These are phyloP conservation scores for Rhizopus microsporus DNA, from an alignment of 371 early-diverging fungal species.

Conservation along the genomic window DNA sequence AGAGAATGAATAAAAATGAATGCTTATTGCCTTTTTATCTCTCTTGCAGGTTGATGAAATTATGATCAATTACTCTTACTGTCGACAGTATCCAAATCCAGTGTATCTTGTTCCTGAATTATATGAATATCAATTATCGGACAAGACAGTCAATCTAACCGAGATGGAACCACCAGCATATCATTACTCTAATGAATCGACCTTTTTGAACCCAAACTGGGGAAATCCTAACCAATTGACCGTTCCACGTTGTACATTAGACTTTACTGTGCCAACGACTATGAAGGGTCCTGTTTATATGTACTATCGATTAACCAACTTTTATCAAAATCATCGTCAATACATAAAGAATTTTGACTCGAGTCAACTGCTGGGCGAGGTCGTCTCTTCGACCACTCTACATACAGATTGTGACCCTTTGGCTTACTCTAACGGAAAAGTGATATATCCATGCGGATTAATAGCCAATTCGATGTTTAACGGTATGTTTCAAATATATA, in stretches of 20 bases:
- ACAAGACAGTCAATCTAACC: constrained; percentile 6
- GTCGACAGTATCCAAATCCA: constrained; percentile 50
- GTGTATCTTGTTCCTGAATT: constrained; percentile 29
- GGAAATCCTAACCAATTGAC: constrained; percentile 43
- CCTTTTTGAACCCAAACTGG: constrained; percentile 35
- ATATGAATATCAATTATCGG: constrained; percentile 27
- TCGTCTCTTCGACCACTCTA: constrained; percentile 10
- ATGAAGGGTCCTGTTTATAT: constrained; percentile 85
- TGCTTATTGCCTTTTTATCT: neutral
- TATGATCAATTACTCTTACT: constrained; percentile 89
- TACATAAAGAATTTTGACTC: constrained; percentile 92
- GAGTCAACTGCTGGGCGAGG: constrained; percentile 78
- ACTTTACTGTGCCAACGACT: constrained; percentile 68
- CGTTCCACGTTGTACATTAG: constrained; percentile 70
- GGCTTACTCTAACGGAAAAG: constrained; percentile 24
- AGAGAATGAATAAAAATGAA: neutral
- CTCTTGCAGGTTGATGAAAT: constrained; percentile 69
- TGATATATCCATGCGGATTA: constrained; percentile 95
- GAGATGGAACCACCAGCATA: constrained; percentile 36
- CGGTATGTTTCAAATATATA: constrained; percentile 40
- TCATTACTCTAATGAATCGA: constrained; percentile 28
- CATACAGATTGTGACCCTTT: constrained; percentile 62
- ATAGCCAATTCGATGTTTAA: constrained; percentile 97
- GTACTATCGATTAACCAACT: constrained; percentile 95
- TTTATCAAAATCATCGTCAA: constrained; percentile 98